Conservation (phyloP, 2,329 filamentous ascomycete genomes). For the Penicillium decumbens region DNA sequence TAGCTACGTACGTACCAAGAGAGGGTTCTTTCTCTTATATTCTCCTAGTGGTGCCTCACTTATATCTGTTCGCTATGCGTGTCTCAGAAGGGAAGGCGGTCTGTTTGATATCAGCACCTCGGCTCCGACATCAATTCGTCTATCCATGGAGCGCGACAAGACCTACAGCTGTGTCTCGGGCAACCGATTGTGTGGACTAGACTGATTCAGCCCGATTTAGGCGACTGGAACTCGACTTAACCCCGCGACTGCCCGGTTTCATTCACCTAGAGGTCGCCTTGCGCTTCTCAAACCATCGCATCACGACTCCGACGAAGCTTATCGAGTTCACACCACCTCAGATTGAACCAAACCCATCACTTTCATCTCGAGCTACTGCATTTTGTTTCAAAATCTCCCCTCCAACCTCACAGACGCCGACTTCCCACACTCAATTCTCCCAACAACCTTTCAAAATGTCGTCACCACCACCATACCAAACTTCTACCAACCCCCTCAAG, state of each 20-base stretch:
- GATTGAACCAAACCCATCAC: not conserved
- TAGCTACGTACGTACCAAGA: no score
- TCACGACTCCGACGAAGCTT: not conserved
- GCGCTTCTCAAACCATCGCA: not conserved
- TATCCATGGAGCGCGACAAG: not conserved
- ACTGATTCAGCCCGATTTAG: not conserved
- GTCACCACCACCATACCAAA: conserved; percentile 33
- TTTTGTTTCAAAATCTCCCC: not conserved
- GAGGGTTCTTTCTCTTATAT: no score
- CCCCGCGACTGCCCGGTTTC: not conserved
- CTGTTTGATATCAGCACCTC: not conserved
- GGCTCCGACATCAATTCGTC: not conserved
- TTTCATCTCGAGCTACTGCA: not conserved
- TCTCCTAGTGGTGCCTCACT: no score
- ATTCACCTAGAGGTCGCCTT: not conserved
- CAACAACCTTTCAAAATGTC: conserved; percentile 31
- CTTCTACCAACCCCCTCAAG: conserved; percentile 37
- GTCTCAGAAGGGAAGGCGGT: conserved; percentile 10
- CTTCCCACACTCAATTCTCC: not conserved
- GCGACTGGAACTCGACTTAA: not conserved
- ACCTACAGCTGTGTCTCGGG: not conserved
- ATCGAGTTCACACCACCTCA: not conserved
- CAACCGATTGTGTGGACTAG: not conserved
- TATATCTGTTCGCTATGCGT: not conserved
- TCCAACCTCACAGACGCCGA: not conserved